A percentile compares a stretch with the other conserved stretches of the same genome.
These are phyloP conservation scores for Paecilomyces niveus DNA, from an alignment of 2,329 filamentous ascomycete genomes.

Conservation along the genomic window DNA sequence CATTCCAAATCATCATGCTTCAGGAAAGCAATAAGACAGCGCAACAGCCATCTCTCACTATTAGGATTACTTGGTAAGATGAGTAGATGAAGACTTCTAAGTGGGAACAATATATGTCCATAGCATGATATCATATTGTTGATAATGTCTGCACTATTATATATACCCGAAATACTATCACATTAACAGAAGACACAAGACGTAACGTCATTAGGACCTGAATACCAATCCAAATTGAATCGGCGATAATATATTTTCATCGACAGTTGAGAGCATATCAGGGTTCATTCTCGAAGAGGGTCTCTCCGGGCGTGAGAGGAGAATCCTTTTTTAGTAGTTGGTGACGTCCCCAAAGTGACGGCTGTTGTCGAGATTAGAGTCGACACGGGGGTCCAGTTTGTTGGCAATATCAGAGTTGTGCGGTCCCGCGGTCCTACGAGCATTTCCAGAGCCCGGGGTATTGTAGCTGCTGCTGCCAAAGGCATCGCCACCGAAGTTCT, in stretches of 20 bases:
- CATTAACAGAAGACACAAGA: not conserved
- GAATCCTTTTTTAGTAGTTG: not conserved
- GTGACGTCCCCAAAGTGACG: conserved; percentile 1
- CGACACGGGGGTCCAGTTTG: conserved; percentile 48
- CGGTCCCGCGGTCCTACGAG: conserved; percentile 26
- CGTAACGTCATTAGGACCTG: not conserved
- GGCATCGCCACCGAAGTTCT: conserved; percentile 5
- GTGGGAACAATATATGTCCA: not conserved
- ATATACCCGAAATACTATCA: not conserved
- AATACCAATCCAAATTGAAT: not conserved
- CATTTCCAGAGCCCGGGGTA: conserved; percentile 6
- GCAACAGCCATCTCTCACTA: not conserved
- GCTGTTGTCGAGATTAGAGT: conserved; percentile 31
- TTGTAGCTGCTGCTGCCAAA: conserved; percentile 6
- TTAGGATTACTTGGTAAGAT: not conserved
- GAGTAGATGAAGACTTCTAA: not conserved
- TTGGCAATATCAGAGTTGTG: conserved; percentile 41
- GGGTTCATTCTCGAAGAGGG: not conserved
- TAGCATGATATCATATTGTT: not conserved
- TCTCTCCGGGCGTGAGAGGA: too few species aligned
- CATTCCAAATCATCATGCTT: too few species aligned
- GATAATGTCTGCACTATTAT: not conserved
- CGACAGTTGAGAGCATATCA: not conserved
- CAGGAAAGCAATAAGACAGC: too few species aligned
- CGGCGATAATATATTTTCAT: not conserved